A percentile compares a stretch with the other conserved stretches of the same genome.
Evolutionary conservation across 371 early-diverging fungal species (phyloP).

Genomic region (Mucor circinelloides): DNA sequence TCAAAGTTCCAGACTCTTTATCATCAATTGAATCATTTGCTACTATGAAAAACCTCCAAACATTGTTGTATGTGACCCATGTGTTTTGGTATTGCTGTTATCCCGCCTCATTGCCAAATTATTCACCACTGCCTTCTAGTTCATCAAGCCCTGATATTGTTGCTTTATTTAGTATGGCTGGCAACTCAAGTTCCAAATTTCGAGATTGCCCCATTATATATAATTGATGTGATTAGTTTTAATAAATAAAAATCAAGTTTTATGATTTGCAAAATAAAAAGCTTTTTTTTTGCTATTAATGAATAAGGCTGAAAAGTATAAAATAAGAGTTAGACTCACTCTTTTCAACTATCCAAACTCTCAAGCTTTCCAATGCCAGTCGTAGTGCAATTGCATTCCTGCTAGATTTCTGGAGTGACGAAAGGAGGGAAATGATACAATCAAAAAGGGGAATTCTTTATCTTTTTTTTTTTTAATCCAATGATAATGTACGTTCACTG

Average conservation of each 20-base stretch:
- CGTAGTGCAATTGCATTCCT: slow-evolving; percentile 8
- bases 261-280: neutral
- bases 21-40: slow-evolving; percentile 17
- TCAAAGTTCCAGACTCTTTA: slow-evolving; percentile 3
- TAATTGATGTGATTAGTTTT: neutral
- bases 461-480: too few species aligned
- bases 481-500: too few species aligned
- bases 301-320: slow-evolving; percentile 9
- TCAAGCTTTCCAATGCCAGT: slow-evolving; percentile 14
- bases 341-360: slow-evolving; percentile 12
- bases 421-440: too few species aligned
- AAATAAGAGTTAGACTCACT: slow-evolving; percentile 5
- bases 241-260: neutral
- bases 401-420: slow-evolving; percentile 16
- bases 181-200: slow-evolving; percentile 16
- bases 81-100: slow-evolving; percentile 16
- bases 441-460: too few species aligned
- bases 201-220: slow-evolving; percentile 20
- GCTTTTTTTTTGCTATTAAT: slow-evolving; percentile 5
- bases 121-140: slow-evolving; percentile 9
- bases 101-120: slow-evolving; percentile 12
- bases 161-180: slow-evolving; percentile 20
- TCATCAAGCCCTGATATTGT: slow-evolving; percentile 21
- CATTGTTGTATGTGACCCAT: slow-evolving; percentile 11
- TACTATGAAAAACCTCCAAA: slow-evolving; percentile 12